These are phyloP conservation scores for Schizophyllum amplum DNA, from an alignment of 1,284 basidiomycete genomes.

Conservation along the genomic window DNA sequence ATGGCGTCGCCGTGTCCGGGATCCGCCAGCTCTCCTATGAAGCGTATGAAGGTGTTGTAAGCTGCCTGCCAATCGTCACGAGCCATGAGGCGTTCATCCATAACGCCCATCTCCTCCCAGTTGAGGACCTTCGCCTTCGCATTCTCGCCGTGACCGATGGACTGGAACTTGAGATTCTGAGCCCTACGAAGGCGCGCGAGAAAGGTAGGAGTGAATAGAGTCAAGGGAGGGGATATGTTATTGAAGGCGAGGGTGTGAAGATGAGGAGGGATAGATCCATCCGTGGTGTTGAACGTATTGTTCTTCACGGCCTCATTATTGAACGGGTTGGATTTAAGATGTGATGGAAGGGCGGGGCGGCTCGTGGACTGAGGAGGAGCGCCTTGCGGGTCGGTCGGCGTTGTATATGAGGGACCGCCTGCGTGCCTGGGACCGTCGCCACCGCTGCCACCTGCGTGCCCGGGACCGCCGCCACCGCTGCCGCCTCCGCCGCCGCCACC, in stretches of 20 bases:
- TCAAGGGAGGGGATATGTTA: conserved; percentile 3
- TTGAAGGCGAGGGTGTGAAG: conserved; percentile 4
- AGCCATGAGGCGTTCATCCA: neutral
- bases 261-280: conserved; percentile 1
- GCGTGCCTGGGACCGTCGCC: too few species aligned
- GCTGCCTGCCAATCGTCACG: neutral
- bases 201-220: neutral
- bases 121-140: neutral
- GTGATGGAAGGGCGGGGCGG: neutral
- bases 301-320: neutral
- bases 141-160: conserved; percentile 1
- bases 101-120: neutral
- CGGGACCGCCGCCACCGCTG: neutral
- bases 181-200: neutral
- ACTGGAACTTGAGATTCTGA: conserved; percentile 1
- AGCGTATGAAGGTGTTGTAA: conserved; percentile 5
- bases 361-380: too few species aligned
- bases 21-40: neutral
- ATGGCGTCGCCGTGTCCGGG: neutral
- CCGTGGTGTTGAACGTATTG: neutral
- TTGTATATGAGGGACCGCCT: too few species aligned
- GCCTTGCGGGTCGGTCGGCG: too few species aligned
- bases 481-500: conserved; percentile 1
- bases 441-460: too few species aligned
- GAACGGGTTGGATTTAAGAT: neutral